Conservation (phyloP, 1,139 yeast genomes). For the Meyerozyma elateridarum region DNA sequence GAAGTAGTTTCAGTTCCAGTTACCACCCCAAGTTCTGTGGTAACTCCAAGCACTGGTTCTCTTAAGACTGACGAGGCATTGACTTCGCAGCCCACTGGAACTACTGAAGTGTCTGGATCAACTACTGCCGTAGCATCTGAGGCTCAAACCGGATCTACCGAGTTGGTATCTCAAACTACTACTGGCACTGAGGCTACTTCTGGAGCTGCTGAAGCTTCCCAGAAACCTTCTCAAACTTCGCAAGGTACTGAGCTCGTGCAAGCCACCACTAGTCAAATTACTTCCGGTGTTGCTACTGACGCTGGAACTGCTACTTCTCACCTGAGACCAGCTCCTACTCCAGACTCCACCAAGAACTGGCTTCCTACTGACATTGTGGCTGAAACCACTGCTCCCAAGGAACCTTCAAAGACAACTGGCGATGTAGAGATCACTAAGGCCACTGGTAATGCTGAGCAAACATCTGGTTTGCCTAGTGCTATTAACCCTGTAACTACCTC, state of each 20-base stretch:
- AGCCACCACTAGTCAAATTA: constrained; percentile 1
- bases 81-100: neutral
- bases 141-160: too few relatives aligned
- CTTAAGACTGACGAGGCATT: too few relatives aligned
- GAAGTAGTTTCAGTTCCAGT: constrained; percentile 7
- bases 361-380: constrained; percentile 45
- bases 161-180: too few relatives aligned
- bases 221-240: too few relatives aligned
- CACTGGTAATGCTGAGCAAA: constrained; percentile 25
- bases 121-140: constrained; percentile 6
- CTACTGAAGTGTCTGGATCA: too few relatives aligned
- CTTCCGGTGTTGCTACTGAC: constrained; percentile 1
- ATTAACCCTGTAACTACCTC: constrained; percentile 50
- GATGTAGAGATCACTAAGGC: constrained; percentile 30
- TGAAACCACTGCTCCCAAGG: constrained; percentile 21
- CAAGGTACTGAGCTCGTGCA: constrained; percentile 2
- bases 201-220: constrained; percentile 6
- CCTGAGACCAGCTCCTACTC: constrained; percentile 6
- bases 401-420: constrained; percentile 25
- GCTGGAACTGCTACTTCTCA: constrained; percentile 2
- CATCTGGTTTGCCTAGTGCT: constrained; percentile 64
- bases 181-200: constrained; percentile 6
- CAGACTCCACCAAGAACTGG: constrained; percentile 33
- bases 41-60: constrained; percentile 4
- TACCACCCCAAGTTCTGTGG: constrained; percentile 6